Conservation (phyloP, 179 eudicot species). For the Silene coronaria region DNA sequence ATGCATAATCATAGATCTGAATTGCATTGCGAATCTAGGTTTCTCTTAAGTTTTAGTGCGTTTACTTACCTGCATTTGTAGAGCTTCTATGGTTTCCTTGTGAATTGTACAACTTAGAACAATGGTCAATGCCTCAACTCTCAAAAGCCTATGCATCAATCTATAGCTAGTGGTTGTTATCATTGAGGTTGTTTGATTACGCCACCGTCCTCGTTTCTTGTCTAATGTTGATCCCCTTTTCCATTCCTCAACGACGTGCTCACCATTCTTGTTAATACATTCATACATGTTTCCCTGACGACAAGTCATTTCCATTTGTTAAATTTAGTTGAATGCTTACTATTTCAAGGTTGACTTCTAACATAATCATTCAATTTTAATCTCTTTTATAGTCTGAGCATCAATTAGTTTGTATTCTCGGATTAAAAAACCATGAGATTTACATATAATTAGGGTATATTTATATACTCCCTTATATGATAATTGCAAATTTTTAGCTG, state of each 20-base stretch:
- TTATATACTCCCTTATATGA: neutral
- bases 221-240: neutral
- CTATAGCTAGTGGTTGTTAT: neutral
- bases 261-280: slow-evolving; percentile 20
- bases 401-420: neutral
- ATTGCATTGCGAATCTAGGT: no score
- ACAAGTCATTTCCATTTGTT: slow-evolving; percentile 19
- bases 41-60: no score
- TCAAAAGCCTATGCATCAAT: neutral
- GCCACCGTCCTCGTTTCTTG: neutral
- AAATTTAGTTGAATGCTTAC: neutral
- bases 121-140: neutral
- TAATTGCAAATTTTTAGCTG: neutral
- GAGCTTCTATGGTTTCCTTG: no score
- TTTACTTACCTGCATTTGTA: no score
- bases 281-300: slow-evolving; percentile 15
- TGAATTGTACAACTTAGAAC: neutral
- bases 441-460: neutral
- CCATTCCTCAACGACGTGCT: slow-evolving; percentile 9
- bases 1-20: no score
- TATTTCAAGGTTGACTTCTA: slow-evolving; percentile 13
- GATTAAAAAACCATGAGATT: neutral
- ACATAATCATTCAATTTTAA: neutral
- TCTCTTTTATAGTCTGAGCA: neutral
- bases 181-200: neutral